Conservation (phyloP, 148 eudicot species). For the Silene uniflora region DNA sequence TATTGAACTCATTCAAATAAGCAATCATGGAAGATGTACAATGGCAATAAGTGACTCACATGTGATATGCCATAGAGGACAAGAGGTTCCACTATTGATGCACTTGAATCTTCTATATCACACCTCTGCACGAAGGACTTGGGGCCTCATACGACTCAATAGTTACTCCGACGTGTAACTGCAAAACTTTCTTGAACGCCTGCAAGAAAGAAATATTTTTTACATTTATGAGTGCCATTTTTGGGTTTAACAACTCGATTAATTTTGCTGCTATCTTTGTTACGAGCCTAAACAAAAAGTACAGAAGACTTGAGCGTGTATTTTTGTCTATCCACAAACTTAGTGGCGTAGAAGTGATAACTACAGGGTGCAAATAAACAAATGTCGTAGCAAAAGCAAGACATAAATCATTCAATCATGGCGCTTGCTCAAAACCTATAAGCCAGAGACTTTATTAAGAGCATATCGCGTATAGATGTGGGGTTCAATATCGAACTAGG, state of each 20-base stretch:
- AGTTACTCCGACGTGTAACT: slow-evolving; percentile 53
- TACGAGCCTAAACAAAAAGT: background rate
- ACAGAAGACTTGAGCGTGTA: background rate
- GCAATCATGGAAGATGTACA: slow-evolving; percentile 32
- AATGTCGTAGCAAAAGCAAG: slow-evolving; percentile 6
- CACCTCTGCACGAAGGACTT: slow-evolving; percentile 11
- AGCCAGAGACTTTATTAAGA: no score
- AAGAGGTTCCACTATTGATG: slow-evolving; percentile 23
- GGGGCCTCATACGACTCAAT: slow-evolving; percentile 29
- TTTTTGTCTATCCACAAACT: background rate
- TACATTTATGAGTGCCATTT: background rate
- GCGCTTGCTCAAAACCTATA: background rate
- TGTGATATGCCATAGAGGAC: slow-evolving; percentile 26
- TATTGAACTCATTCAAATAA: slow-evolving; percentile 16
- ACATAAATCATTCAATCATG: background rate
- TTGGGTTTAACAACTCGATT: background rate
- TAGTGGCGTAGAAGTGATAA: background rate
- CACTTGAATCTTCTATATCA: slow-evolving; percentile 19
- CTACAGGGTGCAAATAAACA: background rate
- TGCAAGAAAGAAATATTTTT: slow-evolving; percentile 34
- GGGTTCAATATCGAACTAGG: background rate
- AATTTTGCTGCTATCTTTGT: background rate
- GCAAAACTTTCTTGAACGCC: slow-evolving; percentile 79
- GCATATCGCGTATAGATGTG: no score
- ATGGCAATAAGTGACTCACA: slow-evolving; percentile 40